Percentiles rank a stretch among this genome's conserved stretches.
These are phyloP conservation scores for Tulasnella calospora DNA, from an alignment of 768 basidiomycete species.

Conservation along the genomic window DNA sequence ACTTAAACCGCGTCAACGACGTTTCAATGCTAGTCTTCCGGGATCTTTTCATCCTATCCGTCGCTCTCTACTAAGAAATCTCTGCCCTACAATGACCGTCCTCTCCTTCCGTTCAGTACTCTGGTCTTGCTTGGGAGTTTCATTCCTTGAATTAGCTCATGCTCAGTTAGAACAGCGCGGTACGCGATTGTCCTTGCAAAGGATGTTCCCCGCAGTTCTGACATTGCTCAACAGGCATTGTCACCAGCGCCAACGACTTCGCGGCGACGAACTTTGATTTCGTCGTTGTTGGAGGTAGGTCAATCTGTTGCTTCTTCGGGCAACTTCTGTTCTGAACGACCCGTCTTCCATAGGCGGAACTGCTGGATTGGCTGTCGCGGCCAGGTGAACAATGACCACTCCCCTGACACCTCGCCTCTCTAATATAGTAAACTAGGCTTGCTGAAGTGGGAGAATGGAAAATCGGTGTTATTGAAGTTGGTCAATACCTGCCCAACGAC, in stretches of 20 bases:
- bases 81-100: background rate
- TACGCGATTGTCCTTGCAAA: background rate
- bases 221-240: background rate
- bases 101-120: background rate
- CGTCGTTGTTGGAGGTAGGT: slow-evolving; percentile 16
- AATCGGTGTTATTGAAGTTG: slow-evolving; percentile 23
- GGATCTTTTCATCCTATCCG: background rate
- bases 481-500: slow-evolving; percentile 11
- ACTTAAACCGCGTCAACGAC: background rate
- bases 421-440: background rate
- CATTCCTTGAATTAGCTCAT: background rate
- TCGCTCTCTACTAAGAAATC: background rate
- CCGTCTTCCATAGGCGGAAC: slow-evolving; percentile 10
- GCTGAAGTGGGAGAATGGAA: background rate
- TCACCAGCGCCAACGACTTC: background rate
- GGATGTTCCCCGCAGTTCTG: background rate
- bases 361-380: slow-evolving; percentile 18
- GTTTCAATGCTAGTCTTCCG: background rate
- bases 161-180: background rate
- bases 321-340: background rate
- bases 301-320: background rate
- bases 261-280: slow-evolving; percentile 3
- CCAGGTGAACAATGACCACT: background rate
- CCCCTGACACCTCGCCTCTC: background rate
- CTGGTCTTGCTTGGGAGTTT: slow-evolving; percentile 1